phyloP scores from a whole-genome alignment of 2,329 filamentous ascomycete genomes.

The Paraphaeosphaeria sporulosa region DNA sequence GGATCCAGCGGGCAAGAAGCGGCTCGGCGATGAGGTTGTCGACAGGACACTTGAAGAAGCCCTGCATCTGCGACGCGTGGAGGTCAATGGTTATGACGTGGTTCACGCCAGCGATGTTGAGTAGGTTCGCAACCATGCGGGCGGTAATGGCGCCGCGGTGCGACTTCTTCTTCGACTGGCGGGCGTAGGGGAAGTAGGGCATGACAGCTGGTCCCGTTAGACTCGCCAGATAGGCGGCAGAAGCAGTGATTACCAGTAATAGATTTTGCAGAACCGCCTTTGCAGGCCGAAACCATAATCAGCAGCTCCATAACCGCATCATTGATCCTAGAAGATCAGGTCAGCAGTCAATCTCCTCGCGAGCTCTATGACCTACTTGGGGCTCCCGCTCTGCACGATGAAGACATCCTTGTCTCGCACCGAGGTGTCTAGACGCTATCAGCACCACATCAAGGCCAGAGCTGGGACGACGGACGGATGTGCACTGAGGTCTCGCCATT shows the following conservation, averaged over 20 bases:
- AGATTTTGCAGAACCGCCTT: slow-evolving; percentile 94
- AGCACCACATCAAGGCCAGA: slow-evolving; percentile 22
- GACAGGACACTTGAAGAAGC: slow-evolving; percentile 97
- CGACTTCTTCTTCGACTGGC: slow-evolving; percentile 98
- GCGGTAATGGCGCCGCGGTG: slow-evolving; percentile 96
- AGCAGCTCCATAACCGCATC: slow-evolving; percentile 99
- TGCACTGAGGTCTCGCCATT: slow-evolving; percentile 76
- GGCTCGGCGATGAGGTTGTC: slow-evolving; percentile 98
- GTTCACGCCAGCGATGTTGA: slow-evolving; percentile 92
- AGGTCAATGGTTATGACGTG: slow-evolving; percentile 98
- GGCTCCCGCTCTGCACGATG: slow-evolving; percentile 95
- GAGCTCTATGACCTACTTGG: slow-evolving; percentile 59
- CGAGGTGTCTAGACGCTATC: slow-evolving; percentile 58
- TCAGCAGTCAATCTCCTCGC: slow-evolving; percentile 28
- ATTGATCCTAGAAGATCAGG: slow-evolving; percentile 71
- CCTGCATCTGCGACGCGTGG: slow-evolving; percentile 95
- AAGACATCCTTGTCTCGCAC: slow-evolving; percentile 99
- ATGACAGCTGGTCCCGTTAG: slow-evolving; percentile 70
- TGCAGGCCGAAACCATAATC: slow-evolving; percentile 99
- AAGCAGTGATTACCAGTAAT: slow-evolving; percentile 76
- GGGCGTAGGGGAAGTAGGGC: slow-evolving; percentile 98
- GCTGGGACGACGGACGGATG: slow-evolving; percentile 58
- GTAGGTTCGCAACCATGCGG: slow-evolving; percentile 93
- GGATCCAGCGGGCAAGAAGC: slow-evolving; percentile 94
- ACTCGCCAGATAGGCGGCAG: slow-evolving; percentile 12